A percentile compares a stretch with the other conserved stretches of the same genome.
phyloP scores from a whole-genome alignment of 2,329 filamentous ascomycete genomes.

The Fusarium brevicatenulatum region DNA sequence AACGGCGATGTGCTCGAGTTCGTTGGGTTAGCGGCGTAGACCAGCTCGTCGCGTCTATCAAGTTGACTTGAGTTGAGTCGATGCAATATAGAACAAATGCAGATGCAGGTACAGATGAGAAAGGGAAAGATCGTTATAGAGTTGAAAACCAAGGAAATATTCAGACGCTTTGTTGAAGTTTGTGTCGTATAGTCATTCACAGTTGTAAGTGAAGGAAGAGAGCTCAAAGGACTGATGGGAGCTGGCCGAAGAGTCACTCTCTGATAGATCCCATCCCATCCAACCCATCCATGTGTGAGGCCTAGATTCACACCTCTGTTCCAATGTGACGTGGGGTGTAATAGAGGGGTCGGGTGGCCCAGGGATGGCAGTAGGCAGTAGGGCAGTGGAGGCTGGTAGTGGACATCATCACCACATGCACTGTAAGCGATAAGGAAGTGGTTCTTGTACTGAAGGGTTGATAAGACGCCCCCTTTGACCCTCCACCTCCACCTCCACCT shows the following conservation, averaged over 20 bases:
- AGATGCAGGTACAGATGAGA: constrained; percentile 18
- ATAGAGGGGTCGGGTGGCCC: constrained; percentile 16
- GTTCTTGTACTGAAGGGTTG: not conserved
- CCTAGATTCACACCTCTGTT: constrained; percentile 8
- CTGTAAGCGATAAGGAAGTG: constrained; percentile 15
- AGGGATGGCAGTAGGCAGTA: not conserved
- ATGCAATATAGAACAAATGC: constrained; percentile 16
- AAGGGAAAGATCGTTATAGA: constrained; percentile 35
- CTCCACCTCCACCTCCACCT: not conserved
- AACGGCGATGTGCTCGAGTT: constrained; percentile 31
- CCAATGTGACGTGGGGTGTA: constrained; percentile 28
- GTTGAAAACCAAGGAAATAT: constrained; percentile 29
- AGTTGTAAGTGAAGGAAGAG: constrained; percentile 38
- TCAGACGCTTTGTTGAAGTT: constrained; percentile 40
- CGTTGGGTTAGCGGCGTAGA: constrained; percentile 41
- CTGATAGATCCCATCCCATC: not conserved
- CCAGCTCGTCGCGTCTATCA: constrained; percentile 44
- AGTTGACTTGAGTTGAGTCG: constrained; percentile 12
- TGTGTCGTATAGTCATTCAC: constrained; percentile 44
- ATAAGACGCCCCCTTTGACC: constrained; percentile 19
- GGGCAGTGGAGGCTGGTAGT: not conserved
- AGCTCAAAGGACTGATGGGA: constrained; percentile 25
- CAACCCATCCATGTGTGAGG: constrained; percentile 21
- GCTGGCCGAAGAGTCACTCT: constrained; percentile 15
- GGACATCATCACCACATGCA: not conserved